Conservation (phyloP, 805 yeast genomes). For the Metschnikowia reukaufii region DNA sequence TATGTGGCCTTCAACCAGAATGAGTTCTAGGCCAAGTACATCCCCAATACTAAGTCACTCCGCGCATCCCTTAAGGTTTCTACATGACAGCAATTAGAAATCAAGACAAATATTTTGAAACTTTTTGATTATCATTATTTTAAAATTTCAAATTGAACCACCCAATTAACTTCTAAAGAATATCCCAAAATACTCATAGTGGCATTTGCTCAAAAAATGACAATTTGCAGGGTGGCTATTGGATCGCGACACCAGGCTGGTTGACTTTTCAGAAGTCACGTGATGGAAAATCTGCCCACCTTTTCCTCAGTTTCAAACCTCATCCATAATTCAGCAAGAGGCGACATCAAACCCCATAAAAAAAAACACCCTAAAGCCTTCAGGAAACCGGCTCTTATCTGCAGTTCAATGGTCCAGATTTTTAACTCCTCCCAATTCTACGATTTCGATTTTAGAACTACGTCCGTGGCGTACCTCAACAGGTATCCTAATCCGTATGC, state of each 20-base stretch:
- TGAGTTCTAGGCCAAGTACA: too few species aligned
- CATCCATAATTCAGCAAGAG: neutral
- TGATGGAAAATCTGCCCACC: neutral
- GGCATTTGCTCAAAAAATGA: neutral
- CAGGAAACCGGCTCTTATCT: neutral
- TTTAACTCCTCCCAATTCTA: slow-evolving; percentile 57
- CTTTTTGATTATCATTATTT: too few species aligned
- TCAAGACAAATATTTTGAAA: too few species aligned
- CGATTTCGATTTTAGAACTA: slow-evolving; percentile 66
- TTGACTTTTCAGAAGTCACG: too few species aligned
- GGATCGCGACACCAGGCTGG: neutral
- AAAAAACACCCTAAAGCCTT: neutral
- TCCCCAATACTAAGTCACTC: too few species aligned
- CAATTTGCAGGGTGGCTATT: neutral
- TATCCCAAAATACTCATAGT: too few species aligned
- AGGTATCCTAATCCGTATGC: slow-evolving; percentile 74
- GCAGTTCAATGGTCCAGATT: slow-evolving; percentile 58
- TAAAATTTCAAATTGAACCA: too few species aligned
- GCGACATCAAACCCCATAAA: neutral
- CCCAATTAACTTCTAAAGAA: too few species aligned
- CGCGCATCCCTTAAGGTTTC: too few species aligned
- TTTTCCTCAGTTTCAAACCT: too few species aligned
- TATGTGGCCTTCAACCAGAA: too few species aligned
- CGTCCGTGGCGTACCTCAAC: slow-evolving; percentile 70
- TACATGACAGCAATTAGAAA: too few species aligned